These are phyloP conservation scores for Aspergillus saccharolyticus DNA, from an alignment of 495 filamentous ascomycete genomes.

Conservation along the genomic window DNA sequence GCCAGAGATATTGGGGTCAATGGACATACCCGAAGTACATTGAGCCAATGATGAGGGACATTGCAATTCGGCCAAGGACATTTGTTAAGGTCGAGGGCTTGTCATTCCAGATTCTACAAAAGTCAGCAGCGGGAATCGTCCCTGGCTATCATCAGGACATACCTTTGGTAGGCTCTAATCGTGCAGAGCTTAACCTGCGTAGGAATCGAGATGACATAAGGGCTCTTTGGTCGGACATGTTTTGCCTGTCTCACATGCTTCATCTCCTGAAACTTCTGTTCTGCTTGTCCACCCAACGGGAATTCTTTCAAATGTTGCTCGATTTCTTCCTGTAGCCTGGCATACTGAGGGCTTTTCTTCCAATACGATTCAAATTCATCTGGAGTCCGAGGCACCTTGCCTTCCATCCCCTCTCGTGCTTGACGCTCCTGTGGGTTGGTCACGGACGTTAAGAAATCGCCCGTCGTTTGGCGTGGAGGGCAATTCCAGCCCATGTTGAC, in stretches of 20 bases:
- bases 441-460: constrained; percentile 70
- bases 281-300: constrained; percentile 30
- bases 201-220: constrained; percentile 42
- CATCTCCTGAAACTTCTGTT: constrained; percentile 28
- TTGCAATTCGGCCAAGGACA: constrained; percentile 71
- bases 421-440: constrained; percentile 62
- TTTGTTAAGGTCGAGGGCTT: constrained; percentile 67
- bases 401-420: constrained; percentile 56
- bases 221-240: constrained; percentile 37
- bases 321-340: constrained; percentile 46
- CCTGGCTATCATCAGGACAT: constrained; percentile 3
- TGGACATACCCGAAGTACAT: constrained; percentile 70
- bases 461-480: constrained; percentile 56
- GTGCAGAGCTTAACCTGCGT: constrained; percentile 48
- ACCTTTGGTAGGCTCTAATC: constrained; percentile 48
- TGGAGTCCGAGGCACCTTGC: constrained; percentile 61
- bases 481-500: constrained; percentile 54
- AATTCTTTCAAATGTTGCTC: constrained; percentile 38
- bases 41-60: constrained; percentile 79
- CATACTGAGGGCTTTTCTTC: constrained; percentile 49
- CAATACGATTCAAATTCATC: constrained; percentile 64
- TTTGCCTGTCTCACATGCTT: constrained; percentile 38
- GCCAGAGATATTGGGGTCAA: constrained; percentile 31
- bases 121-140: constrained; percentile 23
- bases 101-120: constrained; percentile 60